phyloP scores from a whole-genome alignment of 2,329 filamentous ascomycete genomes.

The Ophiostoma ips region DNA sequence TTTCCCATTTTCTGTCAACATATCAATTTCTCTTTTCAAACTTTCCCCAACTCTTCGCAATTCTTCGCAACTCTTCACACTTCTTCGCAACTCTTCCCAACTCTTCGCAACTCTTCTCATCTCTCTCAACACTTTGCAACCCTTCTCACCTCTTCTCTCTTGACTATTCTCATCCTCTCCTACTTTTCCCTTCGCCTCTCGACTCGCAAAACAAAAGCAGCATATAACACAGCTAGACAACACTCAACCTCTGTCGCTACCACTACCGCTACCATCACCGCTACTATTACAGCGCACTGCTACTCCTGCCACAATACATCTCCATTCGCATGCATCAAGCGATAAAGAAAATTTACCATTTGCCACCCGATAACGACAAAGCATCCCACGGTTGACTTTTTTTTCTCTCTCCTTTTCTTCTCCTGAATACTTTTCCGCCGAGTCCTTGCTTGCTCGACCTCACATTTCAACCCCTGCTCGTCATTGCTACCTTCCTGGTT shows the following conservation, averaged over 20 bases:
- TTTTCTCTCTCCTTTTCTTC: slow-evolving; percentile 2
- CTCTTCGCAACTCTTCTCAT: too few relatives aligned
- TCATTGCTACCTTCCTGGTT: neutral
- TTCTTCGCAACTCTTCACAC: too few relatives aligned
- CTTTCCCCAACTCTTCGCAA: too few relatives aligned
- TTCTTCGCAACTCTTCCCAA: neutral
- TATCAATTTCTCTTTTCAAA: too few relatives aligned
- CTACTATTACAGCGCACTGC: neutral
- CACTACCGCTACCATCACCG: neutral
- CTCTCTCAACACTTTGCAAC: neutral
- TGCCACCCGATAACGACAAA: slow-evolving; percentile 10
- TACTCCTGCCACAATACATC: neutral
- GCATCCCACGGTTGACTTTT: neutral
- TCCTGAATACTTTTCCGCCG: neutral
- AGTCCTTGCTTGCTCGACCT: slow-evolving; percentile 1
- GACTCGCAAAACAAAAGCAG: too few relatives aligned
- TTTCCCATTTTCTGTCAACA: too few relatives aligned
- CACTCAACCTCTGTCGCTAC: too few relatives aligned
- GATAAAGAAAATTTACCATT: slow-evolving; percentile 9
- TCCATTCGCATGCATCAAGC: slow-evolving; percentile 7
- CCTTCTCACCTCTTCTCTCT: neutral
- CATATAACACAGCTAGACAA: too few relatives aligned
- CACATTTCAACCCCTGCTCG: neutral
- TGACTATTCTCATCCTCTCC: neutral
- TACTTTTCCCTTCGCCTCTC: too few relatives aligned